Conservation (phyloP, 352 stramenopile genomes). For the Pythium diclinum region DNA sequence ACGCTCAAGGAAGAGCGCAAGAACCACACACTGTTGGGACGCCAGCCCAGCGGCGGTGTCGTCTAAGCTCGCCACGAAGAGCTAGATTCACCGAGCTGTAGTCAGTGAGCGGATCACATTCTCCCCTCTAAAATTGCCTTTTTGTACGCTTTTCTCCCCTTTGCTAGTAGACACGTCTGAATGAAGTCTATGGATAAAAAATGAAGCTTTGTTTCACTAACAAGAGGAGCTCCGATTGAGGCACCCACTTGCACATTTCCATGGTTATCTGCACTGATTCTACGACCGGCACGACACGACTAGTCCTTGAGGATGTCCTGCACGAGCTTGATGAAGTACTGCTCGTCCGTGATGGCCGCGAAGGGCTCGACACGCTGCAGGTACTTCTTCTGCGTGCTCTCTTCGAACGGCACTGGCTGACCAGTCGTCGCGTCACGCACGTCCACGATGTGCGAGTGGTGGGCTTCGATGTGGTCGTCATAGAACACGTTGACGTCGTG, state of each 20-base stretch:
- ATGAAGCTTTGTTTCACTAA: too few species aligned
- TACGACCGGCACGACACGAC: background rate
- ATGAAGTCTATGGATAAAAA: background rate
- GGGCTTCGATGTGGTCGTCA: slow-evolving; percentile 77
- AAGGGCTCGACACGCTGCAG: slow-evolving; percentile 80
- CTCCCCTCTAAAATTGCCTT: slow-evolving; percentile 3
- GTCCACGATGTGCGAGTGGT: slow-evolving; percentile 78
- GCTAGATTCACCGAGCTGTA: background rate
- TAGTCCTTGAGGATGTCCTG: slow-evolving; percentile 26
- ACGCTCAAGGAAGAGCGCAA: slow-evolving; percentile 60
- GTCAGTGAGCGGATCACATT: background rate
- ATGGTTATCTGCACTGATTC: background rate
- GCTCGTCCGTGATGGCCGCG: slow-evolving; percentile 65
- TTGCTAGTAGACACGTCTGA: background rate
- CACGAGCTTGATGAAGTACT: slow-evolving; percentile 73
- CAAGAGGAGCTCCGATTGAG: too few species aligned
- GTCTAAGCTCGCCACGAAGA: slow-evolving; percentile 32
- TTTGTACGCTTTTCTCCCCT: background rate
- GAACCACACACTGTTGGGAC: slow-evolving; percentile 65
- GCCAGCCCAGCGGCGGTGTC: slow-evolving; percentile 61
- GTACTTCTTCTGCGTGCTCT: slow-evolving; percentile 43
- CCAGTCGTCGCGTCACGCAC: slow-evolving; percentile 57
- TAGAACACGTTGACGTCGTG: slow-evolving; percentile 50
- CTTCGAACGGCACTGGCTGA: slow-evolving; percentile 48
- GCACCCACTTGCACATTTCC: too few species aligned